These are phyloP conservation scores for Solanum neorickii DNA, from an alignment of 257 asterid species.

Conservation along the genomic window DNA sequence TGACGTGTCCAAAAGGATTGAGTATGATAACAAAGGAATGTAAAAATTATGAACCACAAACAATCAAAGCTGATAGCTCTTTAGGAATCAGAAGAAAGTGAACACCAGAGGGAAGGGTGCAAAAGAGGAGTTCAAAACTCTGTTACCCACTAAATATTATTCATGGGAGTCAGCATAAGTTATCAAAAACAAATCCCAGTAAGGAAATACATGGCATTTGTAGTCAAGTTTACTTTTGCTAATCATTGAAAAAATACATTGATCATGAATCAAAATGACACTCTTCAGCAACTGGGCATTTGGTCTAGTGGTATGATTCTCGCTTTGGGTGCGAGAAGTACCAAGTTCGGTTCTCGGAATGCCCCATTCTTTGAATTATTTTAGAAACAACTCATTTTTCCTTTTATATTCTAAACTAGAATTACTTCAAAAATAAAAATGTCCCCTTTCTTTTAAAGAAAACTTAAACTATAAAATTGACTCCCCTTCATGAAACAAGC, in stretches of 20 bases:
- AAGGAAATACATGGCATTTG: not conserved
- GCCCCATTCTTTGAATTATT: conserved; percentile 29
- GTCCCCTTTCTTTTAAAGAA: not conserved
- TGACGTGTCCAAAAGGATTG: not conserved
- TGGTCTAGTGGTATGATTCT: conserved; percentile 92
- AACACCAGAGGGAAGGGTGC: not conserved
- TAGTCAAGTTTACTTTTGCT: not conserved
- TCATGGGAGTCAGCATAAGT: not conserved
- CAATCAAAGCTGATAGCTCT: not conserved
- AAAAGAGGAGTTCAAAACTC: not conserved
- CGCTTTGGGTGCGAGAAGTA: conserved; percentile 83
- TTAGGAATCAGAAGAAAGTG: not conserved
- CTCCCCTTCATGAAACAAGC: not conserved
- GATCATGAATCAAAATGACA: not conserved
- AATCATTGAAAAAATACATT: not conserved
- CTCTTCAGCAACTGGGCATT: conserved; percentile 32
- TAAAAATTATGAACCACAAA: not conserved
- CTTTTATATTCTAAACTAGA: not conserved
- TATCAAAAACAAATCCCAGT: not conserved
- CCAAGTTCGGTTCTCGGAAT: conserved; percentile 68
- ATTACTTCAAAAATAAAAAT: not conserved
- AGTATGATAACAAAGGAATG: not conserved
- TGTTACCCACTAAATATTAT: not conserved
- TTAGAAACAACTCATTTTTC: not conserved
- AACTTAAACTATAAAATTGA: not conserved